Conservation (phyloP, 768 basidiomycete species). For the Phanerochaete carnosa region DNA sequence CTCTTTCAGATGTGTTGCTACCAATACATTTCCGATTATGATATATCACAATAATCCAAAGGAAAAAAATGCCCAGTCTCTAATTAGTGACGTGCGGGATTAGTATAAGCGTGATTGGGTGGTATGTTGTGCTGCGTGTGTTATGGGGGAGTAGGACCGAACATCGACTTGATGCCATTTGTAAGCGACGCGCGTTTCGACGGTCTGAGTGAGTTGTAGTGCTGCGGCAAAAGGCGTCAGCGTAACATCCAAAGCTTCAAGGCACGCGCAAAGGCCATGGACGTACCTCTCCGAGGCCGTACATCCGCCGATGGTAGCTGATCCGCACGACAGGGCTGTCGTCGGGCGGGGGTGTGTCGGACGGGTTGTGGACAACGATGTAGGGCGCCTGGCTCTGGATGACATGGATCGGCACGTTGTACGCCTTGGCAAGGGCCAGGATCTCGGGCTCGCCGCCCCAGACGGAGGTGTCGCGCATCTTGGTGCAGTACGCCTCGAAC, state of each 20-base stretch:
- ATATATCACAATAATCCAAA: not conserved
- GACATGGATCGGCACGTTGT: constrained; percentile 84
- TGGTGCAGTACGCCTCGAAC: constrained; percentile 72
- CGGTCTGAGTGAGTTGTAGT: constrained; percentile 86
- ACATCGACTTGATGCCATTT: constrained; percentile 17
- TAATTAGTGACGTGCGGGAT: not conserved
- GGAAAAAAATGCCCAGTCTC: not conserved
- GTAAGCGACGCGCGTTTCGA: constrained; percentile 31
- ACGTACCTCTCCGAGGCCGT: constrained; percentile 92
- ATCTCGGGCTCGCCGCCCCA: constrained; percentile 99
- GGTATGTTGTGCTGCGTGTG: not conserved
- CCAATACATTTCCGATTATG: constrained; percentile 13
- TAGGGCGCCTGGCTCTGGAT: constrained; percentile 80
- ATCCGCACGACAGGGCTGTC: constrained; percentile 52
- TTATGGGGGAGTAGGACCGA: constrained; percentile 4
- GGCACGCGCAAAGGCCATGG: not conserved
- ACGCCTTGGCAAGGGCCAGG: constrained; percentile 79
- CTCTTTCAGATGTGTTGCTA: constrained; percentile 5
- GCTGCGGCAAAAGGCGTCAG: constrained; percentile 40
- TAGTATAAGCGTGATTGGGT: not conserved
- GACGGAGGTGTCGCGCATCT: constrained; percentile 76
- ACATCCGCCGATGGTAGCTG: constrained; percentile 93
- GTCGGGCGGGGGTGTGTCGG: constrained; percentile 28
- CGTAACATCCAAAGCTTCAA: too few species aligned
- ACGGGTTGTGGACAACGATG: constrained; percentile 79